Percentiles rank a stretch among this genome's conserved stretches.
Evolutionary conservation across 768 basidiomycete genomes (phyloP).

Genomic region (Amanita rimosa): DNA sequence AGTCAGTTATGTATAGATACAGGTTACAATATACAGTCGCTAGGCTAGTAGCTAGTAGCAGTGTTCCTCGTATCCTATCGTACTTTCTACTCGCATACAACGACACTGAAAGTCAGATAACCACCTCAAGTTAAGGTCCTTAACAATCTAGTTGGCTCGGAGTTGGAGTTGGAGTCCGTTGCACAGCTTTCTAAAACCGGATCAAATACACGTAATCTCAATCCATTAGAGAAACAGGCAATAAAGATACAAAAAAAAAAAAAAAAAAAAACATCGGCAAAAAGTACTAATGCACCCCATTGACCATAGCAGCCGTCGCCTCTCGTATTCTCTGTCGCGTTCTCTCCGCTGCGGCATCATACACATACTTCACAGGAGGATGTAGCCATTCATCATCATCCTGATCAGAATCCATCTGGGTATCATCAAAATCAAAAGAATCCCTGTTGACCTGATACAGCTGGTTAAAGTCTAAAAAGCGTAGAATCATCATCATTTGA

Average conservation of each 20-base stretch:
- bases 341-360: conserved; percentile 86
- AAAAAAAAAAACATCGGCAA: too few relatives aligned
- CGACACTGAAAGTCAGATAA: too few relatives aligned
- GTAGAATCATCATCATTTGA: too few relatives aligned
- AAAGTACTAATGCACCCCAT: conserved; percentile 25
- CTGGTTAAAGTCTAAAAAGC: conserved; percentile 36
- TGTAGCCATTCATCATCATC: conserved; percentile 34
- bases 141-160: too few relatives aligned
- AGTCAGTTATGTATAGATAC: too few relatives aligned
- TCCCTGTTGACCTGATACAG: neutral
- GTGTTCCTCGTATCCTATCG: too few relatives aligned
- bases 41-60: too few relatives aligned
- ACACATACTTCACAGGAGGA: conserved; percentile 63
- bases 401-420: conserved; percentile 35
- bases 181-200: too few relatives aligned
- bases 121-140: too few relatives aligned
- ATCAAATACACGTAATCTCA: neutral
- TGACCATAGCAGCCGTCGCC: conserved; percentile 21
- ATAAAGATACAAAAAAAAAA: neutral
- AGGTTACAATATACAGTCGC: too few relatives aligned
- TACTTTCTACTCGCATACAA: too few relatives aligned
- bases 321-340: conserved; percentile 47
- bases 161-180: too few relatives aligned
- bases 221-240: neutral
- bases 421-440: conserved; percentile 20